Conservation (phyloP, 164 flowering plant genomes). For the Stephania yunnanensis region DNA sequence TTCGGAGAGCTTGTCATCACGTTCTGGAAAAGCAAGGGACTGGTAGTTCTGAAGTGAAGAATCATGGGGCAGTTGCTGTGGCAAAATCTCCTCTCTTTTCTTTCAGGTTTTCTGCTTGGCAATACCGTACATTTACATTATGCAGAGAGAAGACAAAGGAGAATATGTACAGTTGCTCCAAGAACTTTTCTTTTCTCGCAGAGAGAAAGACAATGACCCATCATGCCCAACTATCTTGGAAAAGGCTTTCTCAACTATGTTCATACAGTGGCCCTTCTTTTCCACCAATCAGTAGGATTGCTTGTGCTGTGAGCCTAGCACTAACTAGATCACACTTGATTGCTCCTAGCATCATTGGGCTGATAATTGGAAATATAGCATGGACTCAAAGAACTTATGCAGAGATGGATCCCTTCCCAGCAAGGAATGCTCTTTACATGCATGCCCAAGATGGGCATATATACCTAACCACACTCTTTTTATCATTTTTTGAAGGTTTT, state of each 20-base stretch:
- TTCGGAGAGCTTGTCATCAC: slow-evolving; percentile 26
- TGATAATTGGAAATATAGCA: slow-evolving; percentile 48
- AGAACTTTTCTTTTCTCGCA: slow-evolving; percentile 20
- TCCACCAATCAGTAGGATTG: slow-evolving; percentile 43
- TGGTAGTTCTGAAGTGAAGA: slow-evolving; percentile 14
- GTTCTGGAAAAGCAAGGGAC: slow-evolving; percentile 16
- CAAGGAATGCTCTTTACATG: slow-evolving; percentile 32
- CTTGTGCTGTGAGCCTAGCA: slow-evolving; percentile 58
- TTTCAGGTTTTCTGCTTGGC: slow-evolving; percentile 20
- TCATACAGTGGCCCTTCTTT: slow-evolving; percentile 26
- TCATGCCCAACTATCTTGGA: slow-evolving; percentile 53
- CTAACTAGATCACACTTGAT: slow-evolving; percentile 49
- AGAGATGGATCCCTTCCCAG: slow-evolving; percentile 32
- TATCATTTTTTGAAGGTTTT: slow-evolving; percentile 42
- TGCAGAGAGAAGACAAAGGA: slow-evolving; percentile 18
- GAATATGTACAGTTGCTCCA: slow-evolving; percentile 14
- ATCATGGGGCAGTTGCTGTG: slow-evolving; percentile 14
- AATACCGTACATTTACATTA: slow-evolving; percentile 13
- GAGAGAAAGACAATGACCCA: slow-evolving; percentile 23
- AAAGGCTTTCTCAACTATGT: slow-evolving; percentile 35
- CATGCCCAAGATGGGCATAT: slow-evolving; percentile 48
- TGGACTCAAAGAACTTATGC: slow-evolving; percentile 30
- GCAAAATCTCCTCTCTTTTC: slow-evolving; percentile 15
- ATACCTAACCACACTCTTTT: slow-evolving; percentile 34
- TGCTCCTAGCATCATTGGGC: slow-evolving; percentile 50